phyloP scores from a whole-genome alignment of 495 filamentous ascomycete genomes.

The Trichoderma reesei region DNA sequence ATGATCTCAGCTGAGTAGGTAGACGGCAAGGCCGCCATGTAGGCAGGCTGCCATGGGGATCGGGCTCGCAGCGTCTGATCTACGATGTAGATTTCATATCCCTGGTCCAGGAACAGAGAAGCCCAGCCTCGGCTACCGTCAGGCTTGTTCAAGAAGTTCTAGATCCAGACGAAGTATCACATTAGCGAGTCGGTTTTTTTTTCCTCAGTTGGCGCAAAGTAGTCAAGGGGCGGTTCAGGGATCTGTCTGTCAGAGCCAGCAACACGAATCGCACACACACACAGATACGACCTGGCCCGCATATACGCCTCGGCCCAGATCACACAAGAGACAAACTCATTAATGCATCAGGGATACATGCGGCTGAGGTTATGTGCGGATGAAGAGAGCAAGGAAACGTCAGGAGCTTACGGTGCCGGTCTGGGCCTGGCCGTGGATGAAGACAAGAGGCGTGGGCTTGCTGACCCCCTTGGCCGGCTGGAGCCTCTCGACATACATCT shows the following conservation, averaged over 20 bases:
- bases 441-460: slow-evolving; percentile 32
- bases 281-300: too few relatives aligned
- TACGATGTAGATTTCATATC: slow-evolving; percentile 37
- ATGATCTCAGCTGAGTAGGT: slow-evolving; percentile 17
- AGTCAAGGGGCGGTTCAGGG: too few relatives aligned
- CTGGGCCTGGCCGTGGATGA: slow-evolving; percentile 44
- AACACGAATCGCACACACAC: too few relatives aligned
- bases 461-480: slow-evolving; percentile 21
- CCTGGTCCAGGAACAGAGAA: slow-evolving; percentile 36
- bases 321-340: too few relatives aligned
- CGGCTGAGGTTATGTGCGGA: neutral
- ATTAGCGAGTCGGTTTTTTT: neutral
- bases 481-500: slow-evolving; percentile 51
- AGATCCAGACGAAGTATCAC: neutral
- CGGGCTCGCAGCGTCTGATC: slow-evolving; percentile 35
- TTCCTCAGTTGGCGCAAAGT: neutral
- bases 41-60: slow-evolving; percentile 1
- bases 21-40: slow-evolving; percentile 1
- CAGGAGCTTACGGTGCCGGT: slow-evolving; percentile 37
- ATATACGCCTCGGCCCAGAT: too few relatives aligned
- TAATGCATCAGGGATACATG: too few relatives aligned
- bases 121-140: slow-evolving; percentile 44
- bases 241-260: neutral
- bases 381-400: neutral
- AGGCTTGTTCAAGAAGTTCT: slow-evolving; percentile 43